A percentile compares a stretch with the other conserved stretches of the same genome.
Evolutionary conservation across 2,329 filamentous ascomycete species (phyloP).

Genomic region (Trematosphaeria pertusa): DNA sequence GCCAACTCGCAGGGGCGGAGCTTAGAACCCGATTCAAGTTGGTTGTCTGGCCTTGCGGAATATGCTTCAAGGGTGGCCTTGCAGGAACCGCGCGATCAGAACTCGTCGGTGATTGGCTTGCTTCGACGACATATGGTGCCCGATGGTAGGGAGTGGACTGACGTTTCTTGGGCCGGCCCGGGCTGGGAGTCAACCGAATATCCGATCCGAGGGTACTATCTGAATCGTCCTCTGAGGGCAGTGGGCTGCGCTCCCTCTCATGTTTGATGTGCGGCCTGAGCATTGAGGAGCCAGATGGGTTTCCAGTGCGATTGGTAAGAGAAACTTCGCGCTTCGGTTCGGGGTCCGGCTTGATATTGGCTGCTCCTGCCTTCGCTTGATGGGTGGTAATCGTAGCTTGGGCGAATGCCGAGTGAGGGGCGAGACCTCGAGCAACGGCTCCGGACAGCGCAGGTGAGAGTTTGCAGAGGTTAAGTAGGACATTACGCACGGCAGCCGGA

Average conservation of each 20-base stretch:
- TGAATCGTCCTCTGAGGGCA: background rate
- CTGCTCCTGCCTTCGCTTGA: background rate
- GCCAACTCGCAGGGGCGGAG: too few species aligned
- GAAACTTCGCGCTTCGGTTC: background rate
- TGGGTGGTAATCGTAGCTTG: conserved; percentile 16
- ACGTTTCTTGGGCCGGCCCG: too few species aligned
- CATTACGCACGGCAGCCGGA: conserved; percentile 20
- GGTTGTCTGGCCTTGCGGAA: background rate
- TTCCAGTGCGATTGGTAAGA: too few species aligned
- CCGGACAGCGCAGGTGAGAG: conserved; percentile 41
- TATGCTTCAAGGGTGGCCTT: background rate
- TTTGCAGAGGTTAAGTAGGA: conserved; percentile 38
- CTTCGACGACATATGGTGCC: too few species aligned
- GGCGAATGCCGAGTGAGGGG: conserved; percentile 37
- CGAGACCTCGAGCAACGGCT: conserved; percentile 41
- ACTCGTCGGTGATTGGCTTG: too few species aligned
- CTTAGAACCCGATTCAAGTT: too few species aligned
- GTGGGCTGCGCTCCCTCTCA: background rate
- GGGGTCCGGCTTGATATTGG: conserved; percentile 3
- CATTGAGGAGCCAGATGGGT: too few species aligned
- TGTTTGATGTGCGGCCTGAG: background rate
- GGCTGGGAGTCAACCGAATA: too few species aligned
- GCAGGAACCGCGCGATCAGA: background rate
- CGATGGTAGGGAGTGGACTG: too few species aligned
- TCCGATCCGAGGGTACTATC: too few species aligned